phyloP scores from a whole-genome alignment of 2,329 filamentous ascomycete genomes.

The Amesomyces nigricolor region DNA sequence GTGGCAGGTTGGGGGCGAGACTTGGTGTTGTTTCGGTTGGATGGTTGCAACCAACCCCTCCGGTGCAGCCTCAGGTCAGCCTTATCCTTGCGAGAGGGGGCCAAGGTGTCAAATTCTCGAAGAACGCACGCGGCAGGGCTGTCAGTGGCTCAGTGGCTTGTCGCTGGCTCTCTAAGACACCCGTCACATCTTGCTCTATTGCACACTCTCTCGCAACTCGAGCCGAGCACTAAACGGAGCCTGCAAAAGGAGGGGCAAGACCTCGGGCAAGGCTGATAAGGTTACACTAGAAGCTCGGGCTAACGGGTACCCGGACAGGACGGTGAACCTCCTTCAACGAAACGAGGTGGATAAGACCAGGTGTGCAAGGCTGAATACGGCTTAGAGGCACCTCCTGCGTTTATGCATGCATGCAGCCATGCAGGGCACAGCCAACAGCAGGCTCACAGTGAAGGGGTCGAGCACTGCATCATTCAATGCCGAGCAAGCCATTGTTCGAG shows the following conservation, averaged over 20 bases:
- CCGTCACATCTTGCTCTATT: background rate
- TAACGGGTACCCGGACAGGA: conserved; percentile 1
- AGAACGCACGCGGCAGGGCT: background rate
- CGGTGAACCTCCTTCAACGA: conserved; percentile 4
- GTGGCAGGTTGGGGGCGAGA: too few species aligned
- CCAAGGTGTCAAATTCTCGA: too few species aligned
- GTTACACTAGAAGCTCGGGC: conserved; percentile 12
- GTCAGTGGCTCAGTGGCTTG: background rate
- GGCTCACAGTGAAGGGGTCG: conserved; percentile 21
- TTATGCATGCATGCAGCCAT: conserved; percentile 25
- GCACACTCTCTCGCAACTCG: background rate
- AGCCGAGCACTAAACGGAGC: background rate
- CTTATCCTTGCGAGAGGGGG: too few species aligned
- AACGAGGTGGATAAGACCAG: conserved; percentile 14
- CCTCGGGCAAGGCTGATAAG: background rate
- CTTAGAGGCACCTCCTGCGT: conserved; percentile 21
- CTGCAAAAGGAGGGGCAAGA: background rate
- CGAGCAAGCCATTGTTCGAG: conserved; percentile 23
- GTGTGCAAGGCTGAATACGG: conserved; percentile 15
- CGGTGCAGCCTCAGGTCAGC: too few species aligned
- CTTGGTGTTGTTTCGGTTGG: background rate
- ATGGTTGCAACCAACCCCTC: background rate
- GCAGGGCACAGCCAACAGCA: conserved; percentile 24
- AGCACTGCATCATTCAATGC: conserved; percentile 24
- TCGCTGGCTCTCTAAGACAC: background rate